phyloP scores from a whole-genome alignment of 495 filamentous ascomycete genomes.

The Lophiotrema nucula region DNA sequence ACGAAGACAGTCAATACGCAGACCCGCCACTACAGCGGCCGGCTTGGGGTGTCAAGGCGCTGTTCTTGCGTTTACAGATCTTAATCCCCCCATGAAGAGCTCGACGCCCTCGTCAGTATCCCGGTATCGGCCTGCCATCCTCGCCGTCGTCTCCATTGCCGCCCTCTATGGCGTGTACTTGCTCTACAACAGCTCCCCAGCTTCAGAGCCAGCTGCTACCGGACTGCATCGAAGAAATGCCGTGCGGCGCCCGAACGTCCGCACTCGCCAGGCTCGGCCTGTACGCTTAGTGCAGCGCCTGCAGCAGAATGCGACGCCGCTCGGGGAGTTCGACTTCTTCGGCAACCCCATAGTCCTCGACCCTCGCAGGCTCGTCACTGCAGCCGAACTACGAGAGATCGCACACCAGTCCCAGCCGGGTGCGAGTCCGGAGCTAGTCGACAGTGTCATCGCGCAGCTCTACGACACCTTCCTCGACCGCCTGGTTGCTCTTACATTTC shows the following conservation, averaged over 20 bases:
- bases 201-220: not conserved
- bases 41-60: no score
- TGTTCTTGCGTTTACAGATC: no score
- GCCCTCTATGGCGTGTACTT: conserved; percentile 33
- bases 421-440: conserved; percentile 7
- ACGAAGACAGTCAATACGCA: no score
- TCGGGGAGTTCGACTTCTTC: conserved; percentile 27
- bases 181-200: conserved; percentile 23
- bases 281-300: conserved; percentile 13
- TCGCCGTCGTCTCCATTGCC: conserved; percentile 28
- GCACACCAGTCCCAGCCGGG: conserved; percentile 2
- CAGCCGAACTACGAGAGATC: conserved; percentile 6
- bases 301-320: conserved; percentile 4
- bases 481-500: conserved; percentile 18
- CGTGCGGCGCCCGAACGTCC: conserved; percentile 15
- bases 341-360: conserved; percentile 14
- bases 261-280: not conserved
- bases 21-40: no score
- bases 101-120: conserved; percentile 25
- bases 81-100: conserved; percentile 16
- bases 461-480: conserved; percentile 28
- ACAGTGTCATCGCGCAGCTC: conserved; percentile 9
- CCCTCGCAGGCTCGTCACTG: conserved; percentile 2
- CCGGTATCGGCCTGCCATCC: conserved; percentile 33
- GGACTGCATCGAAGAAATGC: conserved; percentile 60